These are phyloP conservation scores for Aureobasidium lini DNA, from an alignment of 2,329 filamentous ascomycete species.

Conservation along the genomic window DNA sequence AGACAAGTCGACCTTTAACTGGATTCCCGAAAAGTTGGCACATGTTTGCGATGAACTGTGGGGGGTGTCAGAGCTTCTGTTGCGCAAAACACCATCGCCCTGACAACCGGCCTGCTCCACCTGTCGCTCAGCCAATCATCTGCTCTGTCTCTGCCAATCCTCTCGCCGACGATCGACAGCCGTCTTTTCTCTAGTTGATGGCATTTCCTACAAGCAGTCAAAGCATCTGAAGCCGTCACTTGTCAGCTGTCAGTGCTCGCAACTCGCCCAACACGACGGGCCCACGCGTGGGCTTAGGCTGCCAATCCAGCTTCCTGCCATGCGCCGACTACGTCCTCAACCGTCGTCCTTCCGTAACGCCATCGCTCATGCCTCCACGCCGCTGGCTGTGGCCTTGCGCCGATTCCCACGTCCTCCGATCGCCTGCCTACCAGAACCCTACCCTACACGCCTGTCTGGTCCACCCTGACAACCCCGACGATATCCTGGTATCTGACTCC, in stretches of 20 bases:
- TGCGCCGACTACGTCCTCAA: neutral
- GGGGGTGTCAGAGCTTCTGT: neutral
- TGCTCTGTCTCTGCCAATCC: neutral
- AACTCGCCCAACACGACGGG: neutral
- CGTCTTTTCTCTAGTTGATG: neutral
- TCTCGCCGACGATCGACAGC: neutral
- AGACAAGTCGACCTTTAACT: neutral
- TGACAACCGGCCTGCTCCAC: neutral
- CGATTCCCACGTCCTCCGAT: conserved; percentile 13
- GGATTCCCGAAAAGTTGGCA: conserved; percentile 5
- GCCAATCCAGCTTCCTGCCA: neutral
- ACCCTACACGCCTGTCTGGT: neutral
- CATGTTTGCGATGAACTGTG: conserved; percentile 6
- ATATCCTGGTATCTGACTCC: conserved; percentile 51
- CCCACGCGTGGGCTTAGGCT: neutral
- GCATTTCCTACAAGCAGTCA: conserved; percentile 4
- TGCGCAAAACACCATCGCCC: conserved; percentile 1
- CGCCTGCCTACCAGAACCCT: conserved; percentile 7
- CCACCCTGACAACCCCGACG: conserved; percentile 20
- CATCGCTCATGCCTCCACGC: conserved; percentile 5
- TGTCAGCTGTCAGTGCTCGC: conserved; percentile 5
- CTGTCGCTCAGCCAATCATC: neutral
- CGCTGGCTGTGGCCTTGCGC: conserved; percentile 16
- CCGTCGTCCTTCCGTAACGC: neutral
- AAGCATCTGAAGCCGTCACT: neutral